Conservation (phyloP, 495 filamentous ascomycete species). For the Jackrogersella multiformis region DNA sequence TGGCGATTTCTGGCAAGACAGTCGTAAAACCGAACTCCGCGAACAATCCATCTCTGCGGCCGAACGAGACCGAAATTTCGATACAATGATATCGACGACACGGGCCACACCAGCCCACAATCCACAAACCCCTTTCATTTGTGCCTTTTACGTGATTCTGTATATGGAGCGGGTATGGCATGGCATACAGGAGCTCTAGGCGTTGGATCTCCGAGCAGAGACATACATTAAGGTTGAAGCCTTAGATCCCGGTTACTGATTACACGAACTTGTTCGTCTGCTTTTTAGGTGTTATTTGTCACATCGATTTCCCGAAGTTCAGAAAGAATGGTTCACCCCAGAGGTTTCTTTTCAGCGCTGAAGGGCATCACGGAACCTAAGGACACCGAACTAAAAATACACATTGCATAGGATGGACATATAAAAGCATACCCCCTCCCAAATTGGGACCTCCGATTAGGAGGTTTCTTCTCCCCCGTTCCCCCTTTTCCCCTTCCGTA, state of each 20-base stretch:
- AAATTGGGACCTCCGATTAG: slow-evolving; percentile 1
- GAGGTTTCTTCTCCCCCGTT: slow-evolving; percentile 3
- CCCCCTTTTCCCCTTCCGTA: not conserved
- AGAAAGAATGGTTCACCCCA: slow-evolving; percentile 36
- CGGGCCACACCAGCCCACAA: slow-evolving; percentile 41
- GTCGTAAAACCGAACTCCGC: slow-evolving; percentile 61
- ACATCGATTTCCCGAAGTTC: slow-evolving; percentile 29
- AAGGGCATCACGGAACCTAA: slow-evolving; percentile 39
- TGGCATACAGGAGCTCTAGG: slow-evolving; percentile 47
- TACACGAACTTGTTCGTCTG: slow-evolving; percentile 19
- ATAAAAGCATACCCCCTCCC: slow-evolving; percentile 34
- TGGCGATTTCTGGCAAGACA: slow-evolving; percentile 60
- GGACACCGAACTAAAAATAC: slow-evolving; percentile 36
- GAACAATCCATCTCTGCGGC: slow-evolving; percentile 51
- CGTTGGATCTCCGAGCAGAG: slow-evolving; percentile 42
- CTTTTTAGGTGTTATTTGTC: slow-evolving; percentile 17
- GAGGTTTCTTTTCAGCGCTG: slow-evolving; percentile 27
- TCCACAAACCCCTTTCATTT: slow-evolving; percentile 38
- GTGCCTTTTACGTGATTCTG: slow-evolving; percentile 43
- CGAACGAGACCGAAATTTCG: slow-evolving; percentile 45
- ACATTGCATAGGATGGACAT: slow-evolving; percentile 47
- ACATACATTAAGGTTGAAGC: slow-evolving; percentile 12
- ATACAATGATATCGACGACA: slow-evolving; percentile 39
- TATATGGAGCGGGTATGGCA: slow-evolving; percentile 48
- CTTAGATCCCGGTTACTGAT: slow-evolving; percentile 6